Evolutionary conservation across 1,284 basidiomycete genomes (phyloP), one percentile per base, ranked within the genome.

Genomic region (Mycena sp.): DNA sequence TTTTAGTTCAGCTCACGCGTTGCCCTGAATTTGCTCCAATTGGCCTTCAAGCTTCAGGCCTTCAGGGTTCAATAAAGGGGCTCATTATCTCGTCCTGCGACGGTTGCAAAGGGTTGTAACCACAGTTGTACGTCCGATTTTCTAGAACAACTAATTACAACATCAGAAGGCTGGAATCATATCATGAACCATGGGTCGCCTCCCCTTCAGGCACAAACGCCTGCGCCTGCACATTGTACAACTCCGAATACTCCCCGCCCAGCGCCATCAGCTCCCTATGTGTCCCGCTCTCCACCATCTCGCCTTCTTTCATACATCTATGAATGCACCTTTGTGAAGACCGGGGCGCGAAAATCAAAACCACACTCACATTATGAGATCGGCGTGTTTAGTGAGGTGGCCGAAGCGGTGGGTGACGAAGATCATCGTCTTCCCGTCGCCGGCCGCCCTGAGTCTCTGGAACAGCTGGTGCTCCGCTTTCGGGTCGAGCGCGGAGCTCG

Each of bases 401-500:
- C 87, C 88, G 66, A 90, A 90, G 3, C 88, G 81, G 73, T 90
- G 88, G 0, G 89, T 88, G 2, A 88, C 86, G 64, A 89, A 89
- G 3, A 90, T 75, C 83, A 89, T 86, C 14, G 88, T 89, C 72
- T 87, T 86, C n/a, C 84, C 86, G 3, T 81, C 73, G 23, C 86
- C 77, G 30, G 80, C 75, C 23, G 79, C 72, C 4, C 86, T 73
- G 29, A 90, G 77, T 1, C 81, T 78, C 1, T 81, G 73, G 68
- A 89, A 89, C 0, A 89, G 74, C 29, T 77, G 70, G 19, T 77
- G 73, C 69, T 86, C 84, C 0, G 74, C 83, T 65, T 81, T 78
- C 0, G 85, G 80, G 60, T 86, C 85, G 14, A 86, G 73, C 0
- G 83, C 83, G 1, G 81, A 83, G 55, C 79, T 83, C 0, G 85